Base-by-base conservation (phyloP, 1,139 yeast genomes). In the Hemisphaericaspora lyxosophila region DNA sequence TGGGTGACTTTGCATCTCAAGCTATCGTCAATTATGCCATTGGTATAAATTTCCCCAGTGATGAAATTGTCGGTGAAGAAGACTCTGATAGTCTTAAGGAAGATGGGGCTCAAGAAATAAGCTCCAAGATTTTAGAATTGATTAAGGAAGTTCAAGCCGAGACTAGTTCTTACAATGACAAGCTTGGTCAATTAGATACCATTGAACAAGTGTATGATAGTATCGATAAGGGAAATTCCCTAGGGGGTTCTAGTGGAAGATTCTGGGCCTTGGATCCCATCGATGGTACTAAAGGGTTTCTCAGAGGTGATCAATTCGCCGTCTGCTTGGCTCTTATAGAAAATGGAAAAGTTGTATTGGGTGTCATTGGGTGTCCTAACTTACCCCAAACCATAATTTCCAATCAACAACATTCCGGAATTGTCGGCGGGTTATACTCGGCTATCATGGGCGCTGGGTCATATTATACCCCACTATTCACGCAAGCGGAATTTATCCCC, bases 221-320 rank as follows among this genome's bases (percentile, higher is more conserved):
- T 30, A 86, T 92, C 45, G 96, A 90, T 58, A 64, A 71, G 44
- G 97, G 97, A 32, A 74, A 78, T 53, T 85, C 85, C 26, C 56
- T 72, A 44, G 97, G 97, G 39, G 95, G 96, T 3, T 51, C 67
- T 26, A 68, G 62, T 33, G 96, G 96, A 22, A 72, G 97, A 46
- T 80, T 86, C 60, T 92, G 99, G 99, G 96, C 97, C 0, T 67
- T 92, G 54, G 99, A 92, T 57, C 99, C 99, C 24, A 90, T 92
- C 46, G 99, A 92, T 57, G 99, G 99, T 12, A 92, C 99, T 15
- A 90, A 90, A 59, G 99, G 99, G 0, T 92, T 92, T 56, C 69
- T 92, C 42, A 74, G 99, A 56, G 95, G 96, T 30, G 97, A 90
- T 45, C 99, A 92, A 60, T 92, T 88, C 61, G 97, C 98, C 4